These are phyloP conservation scores for Polyplosphaeria fusca DNA, from an alignment of 495 filamentous ascomycete genomes.

Conservation along the genomic window DNA sequence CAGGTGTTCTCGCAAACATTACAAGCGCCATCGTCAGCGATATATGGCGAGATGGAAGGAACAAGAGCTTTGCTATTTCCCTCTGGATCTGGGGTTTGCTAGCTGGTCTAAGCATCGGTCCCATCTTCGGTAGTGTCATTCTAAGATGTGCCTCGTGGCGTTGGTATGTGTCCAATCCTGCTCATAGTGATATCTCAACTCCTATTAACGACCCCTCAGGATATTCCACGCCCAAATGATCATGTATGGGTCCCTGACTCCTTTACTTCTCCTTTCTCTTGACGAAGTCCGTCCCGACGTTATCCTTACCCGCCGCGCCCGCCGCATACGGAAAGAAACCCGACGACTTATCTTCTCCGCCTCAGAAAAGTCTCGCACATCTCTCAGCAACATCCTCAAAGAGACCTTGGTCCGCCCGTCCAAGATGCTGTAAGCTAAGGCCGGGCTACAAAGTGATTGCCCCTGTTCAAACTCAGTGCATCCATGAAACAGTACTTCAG, in stretches of 20 bases:
- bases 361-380: slow-evolving; percentile 42
- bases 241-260: slow-evolving; percentile 44
- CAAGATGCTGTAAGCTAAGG: slow-evolving; percentile 48
- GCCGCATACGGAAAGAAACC: slow-evolving; percentile 12
- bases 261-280: slow-evolving; percentile 43
- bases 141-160: slow-evolving; percentile 36
- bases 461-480: no score
- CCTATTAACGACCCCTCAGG: slow-evolving; percentile 37
- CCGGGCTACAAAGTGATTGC: no score
- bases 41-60: slow-evolving; percentile 45
- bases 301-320: slow-evolving; percentile 36
- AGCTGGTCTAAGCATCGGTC: slow-evolving; percentile 48
- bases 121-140: slow-evolving; percentile 48
- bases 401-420: slow-evolving; percentile 43
- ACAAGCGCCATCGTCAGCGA: slow-evolving; percentile 49
- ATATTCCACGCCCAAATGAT: slow-evolving; percentile 52
- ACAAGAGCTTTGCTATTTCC: slow-evolving; percentile 47
- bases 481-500: no score
- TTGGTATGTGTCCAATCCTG: slow-evolving; percentile 14
- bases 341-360: slow-evolving; percentile 41
- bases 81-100: slow-evolving; percentile 48
- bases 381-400: slow-evolving; percentile 19
- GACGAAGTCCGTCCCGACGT: slow-evolving; percentile 46
- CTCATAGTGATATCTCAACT: not conserved
- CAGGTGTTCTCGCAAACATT: slow-evolving; percentile 48